Conservation (phyloP, 495 filamentous ascomycete species). For the Opeltia flavorubescens region DNA sequence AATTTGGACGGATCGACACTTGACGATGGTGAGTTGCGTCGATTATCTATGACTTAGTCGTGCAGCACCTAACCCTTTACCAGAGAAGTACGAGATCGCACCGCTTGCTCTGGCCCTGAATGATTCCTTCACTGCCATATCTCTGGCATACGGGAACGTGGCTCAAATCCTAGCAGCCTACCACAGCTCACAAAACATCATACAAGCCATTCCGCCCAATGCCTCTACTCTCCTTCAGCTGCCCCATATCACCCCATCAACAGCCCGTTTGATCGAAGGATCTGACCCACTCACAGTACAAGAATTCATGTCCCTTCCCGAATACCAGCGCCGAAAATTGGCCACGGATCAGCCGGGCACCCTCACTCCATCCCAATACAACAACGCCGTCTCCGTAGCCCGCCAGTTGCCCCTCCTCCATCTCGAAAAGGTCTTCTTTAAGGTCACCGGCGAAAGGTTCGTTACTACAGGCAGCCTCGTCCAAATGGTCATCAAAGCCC, state of each 20-base stretch:
- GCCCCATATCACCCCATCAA: conserved; percentile 64
- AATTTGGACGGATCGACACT: conserved; percentile 58
- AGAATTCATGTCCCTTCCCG: conserved; percentile 71
- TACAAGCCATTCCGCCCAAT: conserved; percentile 75
- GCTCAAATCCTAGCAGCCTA: conserved; percentile 72
- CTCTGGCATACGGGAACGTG: conserved; percentile 76
- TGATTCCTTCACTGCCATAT: conserved; percentile 73
- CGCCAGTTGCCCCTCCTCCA: conserved; percentile 67
- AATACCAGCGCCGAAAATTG: conserved; percentile 54
- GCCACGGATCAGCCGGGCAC: conserved; percentile 53
- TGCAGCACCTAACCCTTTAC: conserved; percentile 2
- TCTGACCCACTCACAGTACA: conserved; percentile 66
- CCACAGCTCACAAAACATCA: conserved; percentile 64
- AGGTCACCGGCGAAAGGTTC: conserved; percentile 85
- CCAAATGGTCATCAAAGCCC: conserved; percentile 87
- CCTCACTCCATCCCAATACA: conserved; percentile 62
- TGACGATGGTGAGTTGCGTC: conserved; percentile 49
- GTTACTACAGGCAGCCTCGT: conserved; percentile 89
- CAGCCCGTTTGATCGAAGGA: conserved; percentile 65
- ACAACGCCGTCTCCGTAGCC: conserved; percentile 57
- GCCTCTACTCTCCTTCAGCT: conserved; percentile 85
- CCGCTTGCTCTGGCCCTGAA: conserved; percentile 74
- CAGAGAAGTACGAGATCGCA: conserved; percentile 62
- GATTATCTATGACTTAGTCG: not conserved
- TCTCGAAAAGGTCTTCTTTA: conserved; percentile 95